A percentile compares a stretch with the other conserved stretches of the same genome.
These are phyloP conservation scores for Ophiostoma perfectum DNA, from an alignment of 2,329 filamentous ascomycete genomes.

Conservation along the genomic window DNA sequence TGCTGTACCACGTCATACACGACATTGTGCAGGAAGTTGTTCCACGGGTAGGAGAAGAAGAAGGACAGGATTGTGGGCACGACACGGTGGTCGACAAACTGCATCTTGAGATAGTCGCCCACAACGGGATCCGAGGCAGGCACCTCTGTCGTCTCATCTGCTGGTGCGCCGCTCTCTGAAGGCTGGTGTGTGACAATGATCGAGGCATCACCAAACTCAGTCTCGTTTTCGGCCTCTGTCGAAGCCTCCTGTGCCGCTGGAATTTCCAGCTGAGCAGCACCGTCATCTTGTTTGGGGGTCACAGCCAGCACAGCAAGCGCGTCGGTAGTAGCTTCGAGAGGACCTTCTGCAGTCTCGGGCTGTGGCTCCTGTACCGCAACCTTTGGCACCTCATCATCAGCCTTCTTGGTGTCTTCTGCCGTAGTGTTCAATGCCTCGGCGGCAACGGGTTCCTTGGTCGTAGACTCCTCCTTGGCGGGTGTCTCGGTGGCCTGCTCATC, in stretches of 20 bases:
- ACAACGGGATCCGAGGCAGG: slow-evolving; percentile 62
- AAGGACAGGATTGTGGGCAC: slow-evolving; percentile 97
- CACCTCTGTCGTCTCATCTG: slow-evolving; percentile 4
- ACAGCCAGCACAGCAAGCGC: not conserved
- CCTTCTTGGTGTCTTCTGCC: not conserved
- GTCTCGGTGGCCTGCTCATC: not conserved
- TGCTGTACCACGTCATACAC: slow-evolving; percentile 99
- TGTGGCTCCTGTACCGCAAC: not conserved
- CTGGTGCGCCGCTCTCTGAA: slow-evolving; percentile 17
- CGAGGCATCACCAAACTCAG: slow-evolving; percentile 31
- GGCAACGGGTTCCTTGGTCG: no score
- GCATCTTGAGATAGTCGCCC: slow-evolving; percentile 89
- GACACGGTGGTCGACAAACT: slow-evolving; percentile 90
- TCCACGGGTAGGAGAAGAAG: slow-evolving; percentile 98
- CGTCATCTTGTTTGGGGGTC: slow-evolving; percentile 12
- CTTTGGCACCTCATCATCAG: not conserved
- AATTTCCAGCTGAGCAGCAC: not conserved
- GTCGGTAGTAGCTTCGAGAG: slow-evolving; percentile 12
- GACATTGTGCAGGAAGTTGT: slow-evolving; percentile 98
- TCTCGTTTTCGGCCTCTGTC: slow-evolving; percentile 19
- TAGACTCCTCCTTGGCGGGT: not conserved
- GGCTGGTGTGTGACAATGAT: slow-evolving; percentile 30
- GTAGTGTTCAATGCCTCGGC: not conserved
- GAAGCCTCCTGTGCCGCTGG: not conserved
- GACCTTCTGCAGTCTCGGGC: not conserved